These are phyloP conservation scores for Hirschfeldia incana DNA, from an alignment of 345 rosid species.

Conservation along the genomic window DNA sequence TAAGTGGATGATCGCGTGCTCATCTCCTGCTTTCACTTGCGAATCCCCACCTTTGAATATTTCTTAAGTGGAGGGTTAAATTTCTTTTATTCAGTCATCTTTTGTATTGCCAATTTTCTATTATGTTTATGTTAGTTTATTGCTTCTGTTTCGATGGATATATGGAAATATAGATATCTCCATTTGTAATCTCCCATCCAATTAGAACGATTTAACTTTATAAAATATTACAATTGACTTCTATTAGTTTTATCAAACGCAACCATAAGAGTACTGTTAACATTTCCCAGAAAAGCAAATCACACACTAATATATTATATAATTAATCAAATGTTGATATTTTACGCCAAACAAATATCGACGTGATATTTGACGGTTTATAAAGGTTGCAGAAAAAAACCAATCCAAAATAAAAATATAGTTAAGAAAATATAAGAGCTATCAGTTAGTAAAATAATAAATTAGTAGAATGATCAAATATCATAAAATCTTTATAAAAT, in stretches of 20 bases:
- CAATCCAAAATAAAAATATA: neutral
- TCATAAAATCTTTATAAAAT: neutral
- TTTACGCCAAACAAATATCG: neutral
- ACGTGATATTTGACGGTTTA: neutral
- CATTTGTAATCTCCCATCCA: neutral
- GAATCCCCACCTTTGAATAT: slow-evolving; percentile 4
- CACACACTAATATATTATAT: neutral
- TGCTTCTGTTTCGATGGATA: neutral
- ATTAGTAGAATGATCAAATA: neutral
- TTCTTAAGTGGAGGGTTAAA: slow-evolving; percentile 18
- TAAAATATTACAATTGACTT: neutral
- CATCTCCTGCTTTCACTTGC: slow-evolving; percentile 4
- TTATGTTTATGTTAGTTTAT: slow-evolving; percentile 6
- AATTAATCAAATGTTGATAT: neutral
- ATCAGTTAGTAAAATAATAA: neutral
- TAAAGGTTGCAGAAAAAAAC: neutral
- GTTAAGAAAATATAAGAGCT: neutral
- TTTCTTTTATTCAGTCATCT: neutral
- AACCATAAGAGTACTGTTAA: neutral
- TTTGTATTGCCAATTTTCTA: neutral
- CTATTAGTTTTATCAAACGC: neutral
- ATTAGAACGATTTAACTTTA: neutral
- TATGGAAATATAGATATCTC: neutral
- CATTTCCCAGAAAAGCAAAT: neutral
- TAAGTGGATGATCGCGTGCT: slow-evolving; percentile 14